Percentiles rank a stretch among this genome's conserved stretches.
phyloP scores from a whole-genome alignment of 164 flowering plant species.

The Platanus orientalis region DNA sequence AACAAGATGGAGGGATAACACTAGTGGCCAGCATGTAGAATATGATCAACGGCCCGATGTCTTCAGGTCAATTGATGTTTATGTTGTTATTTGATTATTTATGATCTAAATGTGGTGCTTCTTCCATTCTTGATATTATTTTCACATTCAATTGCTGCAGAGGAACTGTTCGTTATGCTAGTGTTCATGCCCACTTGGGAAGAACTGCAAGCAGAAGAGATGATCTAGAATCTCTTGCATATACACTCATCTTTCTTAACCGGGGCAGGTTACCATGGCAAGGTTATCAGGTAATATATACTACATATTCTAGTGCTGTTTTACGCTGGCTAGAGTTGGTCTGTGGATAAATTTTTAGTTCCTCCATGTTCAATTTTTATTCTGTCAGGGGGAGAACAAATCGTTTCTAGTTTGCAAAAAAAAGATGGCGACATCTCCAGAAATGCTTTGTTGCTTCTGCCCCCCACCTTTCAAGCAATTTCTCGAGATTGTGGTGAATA shows the following conservation, averaged over 20 bases:
- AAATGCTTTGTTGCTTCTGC: constrained; percentile 52
- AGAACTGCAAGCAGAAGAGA: constrained; percentile 94
- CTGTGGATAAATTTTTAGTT: neutral
- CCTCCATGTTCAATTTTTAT: neutral
- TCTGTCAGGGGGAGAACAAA: constrained; percentile 82
- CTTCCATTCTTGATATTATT: neutral
- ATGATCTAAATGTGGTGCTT: neutral
- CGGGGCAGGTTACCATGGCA: constrained; percentile 80
- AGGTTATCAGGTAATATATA: constrained; percentile 73
- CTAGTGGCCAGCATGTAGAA: constrained; percentile 58
- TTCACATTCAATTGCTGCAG: constrained; percentile 17
- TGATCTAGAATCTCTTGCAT: constrained; percentile 96
- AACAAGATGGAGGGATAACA: constrained; percentile 73
- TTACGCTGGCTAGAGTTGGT: neutral
- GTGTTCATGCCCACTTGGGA: constrained; percentile 96
- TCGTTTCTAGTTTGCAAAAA: constrained; percentile 74
- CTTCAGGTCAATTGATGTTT: constrained; percentile 38
- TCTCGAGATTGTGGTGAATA: constrained; percentile 57
- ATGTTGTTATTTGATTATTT: too few species aligned
- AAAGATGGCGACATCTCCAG: constrained; percentile 81
- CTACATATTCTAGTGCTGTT: too few species aligned
- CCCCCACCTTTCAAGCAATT: constrained; percentile 66
- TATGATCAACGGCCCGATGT: constrained; percentile 80
- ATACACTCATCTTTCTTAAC: constrained; percentile 76
- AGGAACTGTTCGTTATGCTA: constrained; percentile 80